These are phyloP conservation scores for Colletotrichum cordylinicola DNA, from an alignment of 2,329 filamentous ascomycete genomes.

Conservation along the genomic window DNA sequence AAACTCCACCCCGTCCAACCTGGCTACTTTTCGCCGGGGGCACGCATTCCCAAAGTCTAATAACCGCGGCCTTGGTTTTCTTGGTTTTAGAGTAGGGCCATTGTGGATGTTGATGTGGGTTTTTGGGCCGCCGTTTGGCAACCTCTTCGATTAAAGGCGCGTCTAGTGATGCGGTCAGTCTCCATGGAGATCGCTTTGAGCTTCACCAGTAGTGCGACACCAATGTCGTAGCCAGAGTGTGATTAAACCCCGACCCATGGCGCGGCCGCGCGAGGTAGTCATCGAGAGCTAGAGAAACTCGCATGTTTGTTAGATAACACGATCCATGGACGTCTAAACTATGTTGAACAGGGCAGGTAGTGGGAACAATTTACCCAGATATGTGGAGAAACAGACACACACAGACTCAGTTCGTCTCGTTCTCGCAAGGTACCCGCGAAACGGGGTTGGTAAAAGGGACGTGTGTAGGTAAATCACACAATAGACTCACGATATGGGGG, in stretches of 20 bases:
- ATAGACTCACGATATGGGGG: neutral
- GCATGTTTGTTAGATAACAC: neutral
- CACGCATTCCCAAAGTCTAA: neutral
- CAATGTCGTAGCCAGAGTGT: neutral
- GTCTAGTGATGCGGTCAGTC: neutral
- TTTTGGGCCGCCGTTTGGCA: neutral
- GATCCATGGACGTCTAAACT: neutral
- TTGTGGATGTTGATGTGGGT: neutral
- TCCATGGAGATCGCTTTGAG: neutral
- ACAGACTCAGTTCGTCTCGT: neutral
- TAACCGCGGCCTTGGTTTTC: neutral
- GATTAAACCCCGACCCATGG: neutral
- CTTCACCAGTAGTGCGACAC: neutral
- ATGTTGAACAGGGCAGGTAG: neutral
- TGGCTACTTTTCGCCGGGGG: neutral
- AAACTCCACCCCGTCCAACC: neutral
- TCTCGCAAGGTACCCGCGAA: neutral
- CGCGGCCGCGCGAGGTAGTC: neutral
- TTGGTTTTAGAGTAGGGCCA: neutral
- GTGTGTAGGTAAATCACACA: neutral
- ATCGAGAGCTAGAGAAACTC: neutral
- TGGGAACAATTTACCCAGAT: neutral
- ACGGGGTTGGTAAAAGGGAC: neutral
- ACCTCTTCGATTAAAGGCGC: neutral
- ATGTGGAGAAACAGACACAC: neutral